A percentile compares a stretch with the other conserved stretches of the same genome.
These are phyloP conservation scores for Coemansia sp. DNA, from an alignment of 192 early-diverging fungal species.

Conservation along the genomic window DNA sequence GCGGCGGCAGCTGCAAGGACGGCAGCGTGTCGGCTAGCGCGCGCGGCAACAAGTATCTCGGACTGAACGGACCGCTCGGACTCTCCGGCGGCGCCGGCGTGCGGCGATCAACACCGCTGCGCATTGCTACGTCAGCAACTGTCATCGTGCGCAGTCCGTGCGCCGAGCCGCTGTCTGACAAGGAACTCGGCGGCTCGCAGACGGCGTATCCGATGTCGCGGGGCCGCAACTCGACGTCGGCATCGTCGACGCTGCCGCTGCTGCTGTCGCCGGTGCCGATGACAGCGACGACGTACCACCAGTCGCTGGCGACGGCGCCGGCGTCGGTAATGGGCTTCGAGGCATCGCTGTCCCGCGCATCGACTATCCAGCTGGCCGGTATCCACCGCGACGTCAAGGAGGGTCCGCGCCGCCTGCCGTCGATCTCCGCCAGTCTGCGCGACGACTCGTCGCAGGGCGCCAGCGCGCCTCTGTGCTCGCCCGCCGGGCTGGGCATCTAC, in stretches of 20 bases:
- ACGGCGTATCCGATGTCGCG: slow-evolving; percentile 2
- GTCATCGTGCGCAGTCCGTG: slow-evolving; percentile 34
- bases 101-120: slow-evolving; percentile 36
- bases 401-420: slow-evolving; percentile 52
- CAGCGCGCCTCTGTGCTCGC: slow-evolving; percentile 20
- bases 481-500: slow-evolving; percentile 45
- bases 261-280: slow-evolving; percentile 40
- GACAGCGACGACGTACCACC: slow-evolving; percentile 1
- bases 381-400: slow-evolving; percentile 44
- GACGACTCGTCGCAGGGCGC: slow-evolving; percentile 10
- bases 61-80: slow-evolving; percentile 22
- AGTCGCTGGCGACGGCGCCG: not conserved
- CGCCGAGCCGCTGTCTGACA: not conserved
- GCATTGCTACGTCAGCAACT: slow-evolving; percentile 39
- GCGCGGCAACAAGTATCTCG: slow-evolving; percentile 34
- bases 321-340: slow-evolving; percentile 1
- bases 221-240: not conserved
- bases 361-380: slow-evolving; percentile 37
- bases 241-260: slow-evolving; percentile 34
- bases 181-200: not conserved
- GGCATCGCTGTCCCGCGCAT: slow-evolving; percentile 1
- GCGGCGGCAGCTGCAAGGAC: not conserved
- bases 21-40: slow-evolving; percentile 6
- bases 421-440: slow-evolving; percentile 42
- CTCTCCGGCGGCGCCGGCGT: slow-evolving; percentile 1